Evolutionary conservation across 2,329 filamentous ascomycete genomes (phyloP), one percentile per base, ranked within the genome.

Genomic region (Stachybotrys chartarum): DNA sequence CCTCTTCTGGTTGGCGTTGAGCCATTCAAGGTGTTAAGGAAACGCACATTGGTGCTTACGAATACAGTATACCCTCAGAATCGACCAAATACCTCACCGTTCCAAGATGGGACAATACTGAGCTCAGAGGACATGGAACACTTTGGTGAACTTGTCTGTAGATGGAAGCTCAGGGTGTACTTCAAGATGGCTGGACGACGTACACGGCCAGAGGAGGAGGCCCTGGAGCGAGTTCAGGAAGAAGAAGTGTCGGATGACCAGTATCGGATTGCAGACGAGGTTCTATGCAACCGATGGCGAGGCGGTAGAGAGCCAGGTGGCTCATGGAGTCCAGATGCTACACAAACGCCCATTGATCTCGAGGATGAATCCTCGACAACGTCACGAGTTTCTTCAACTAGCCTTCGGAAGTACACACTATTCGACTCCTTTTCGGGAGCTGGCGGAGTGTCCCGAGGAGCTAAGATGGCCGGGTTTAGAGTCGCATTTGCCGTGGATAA

Each of bases 361-460:
- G 65, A 70, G 1, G 50, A 58, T 4, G 8, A 3, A 42, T 42
- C 35, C 3, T 42, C 35, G 5, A 42, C 3, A 10, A 14, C 10
- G 14, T 10, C 35, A 10, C 35, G 10, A 42, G 35, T 14, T 42
- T 42, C 35, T 42, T 14, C 35, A 2, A 42, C 35, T 14, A 42
- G 10, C 0, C 68, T 68, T 0, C 78, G 82, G 50, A 75, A 73
- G 45, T 90, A 90, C 57, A 88, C 84, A 0, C 82, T 86, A 30
- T 87, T 83, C 1, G 90, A 94, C 63, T 78, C 81, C 0, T 94
- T 90, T 59, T 87, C 83, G 39, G 88, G 90, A 1, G 87, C 81
- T 1, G 89, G 90, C 0, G 90, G 90, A 5, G 81, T 83, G 1
- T 88, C 87, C 0, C 73, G 79, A 3, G 90, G 87, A 0, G 87